Evolutionary conservation across 495 filamentous ascomycete genomes (phyloP).

Genomic region (Penicillium angulare): DNA sequence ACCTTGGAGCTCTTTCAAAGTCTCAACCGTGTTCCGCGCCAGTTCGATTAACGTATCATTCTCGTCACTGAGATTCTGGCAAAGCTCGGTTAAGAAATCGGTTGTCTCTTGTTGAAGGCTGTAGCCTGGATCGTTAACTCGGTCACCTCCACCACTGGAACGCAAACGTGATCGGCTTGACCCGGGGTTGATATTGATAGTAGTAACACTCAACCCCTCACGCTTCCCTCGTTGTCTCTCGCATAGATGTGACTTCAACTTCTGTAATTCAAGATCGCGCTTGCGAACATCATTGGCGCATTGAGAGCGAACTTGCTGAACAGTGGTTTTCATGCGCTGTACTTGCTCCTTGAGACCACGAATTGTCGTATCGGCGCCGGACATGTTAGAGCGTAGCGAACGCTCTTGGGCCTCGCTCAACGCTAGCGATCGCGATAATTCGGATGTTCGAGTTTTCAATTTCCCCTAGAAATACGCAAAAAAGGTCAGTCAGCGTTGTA

Average conservation of each 20-base stretch:
- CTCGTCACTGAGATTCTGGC: constrained; percentile 86
- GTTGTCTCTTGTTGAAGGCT: constrained; percentile 83
- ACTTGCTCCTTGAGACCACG: constrained; percentile 77
- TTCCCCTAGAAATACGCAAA: constrained; percentile 39
- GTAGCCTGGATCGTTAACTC: constrained; percentile 60
- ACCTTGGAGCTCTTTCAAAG: constrained; percentile 76
- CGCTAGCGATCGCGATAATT: constrained; percentile 71
- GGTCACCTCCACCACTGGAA: constrained; percentile 39
- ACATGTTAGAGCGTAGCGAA: constrained; percentile 63
- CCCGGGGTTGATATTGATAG: constrained; percentile 47
- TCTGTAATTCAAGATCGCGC: constrained; percentile 82
- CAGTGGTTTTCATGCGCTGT: constrained; percentile 67
- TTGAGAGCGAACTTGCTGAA: constrained; percentile 78
- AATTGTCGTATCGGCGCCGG: constrained; percentile 66
- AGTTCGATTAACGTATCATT: constrained; percentile 81
- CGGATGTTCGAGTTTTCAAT: constrained; percentile 67
- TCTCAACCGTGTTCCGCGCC: constrained; percentile 66
- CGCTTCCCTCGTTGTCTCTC: constrained; percentile 52
- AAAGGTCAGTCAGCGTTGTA: constrained; percentile 10
- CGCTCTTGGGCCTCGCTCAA: constrained; percentile 72
- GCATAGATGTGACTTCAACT: constrained; percentile 79
- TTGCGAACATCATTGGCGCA: constrained; percentile 93
- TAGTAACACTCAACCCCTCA: constrained; percentile 49
- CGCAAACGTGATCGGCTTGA: constrained; percentile 29
- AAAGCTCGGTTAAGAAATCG: constrained; percentile 85